These are phyloP conservation scores for Fraxinus paxiana DNA, from an alignment of 305 asterid species.

Conservation along the genomic window DNA sequence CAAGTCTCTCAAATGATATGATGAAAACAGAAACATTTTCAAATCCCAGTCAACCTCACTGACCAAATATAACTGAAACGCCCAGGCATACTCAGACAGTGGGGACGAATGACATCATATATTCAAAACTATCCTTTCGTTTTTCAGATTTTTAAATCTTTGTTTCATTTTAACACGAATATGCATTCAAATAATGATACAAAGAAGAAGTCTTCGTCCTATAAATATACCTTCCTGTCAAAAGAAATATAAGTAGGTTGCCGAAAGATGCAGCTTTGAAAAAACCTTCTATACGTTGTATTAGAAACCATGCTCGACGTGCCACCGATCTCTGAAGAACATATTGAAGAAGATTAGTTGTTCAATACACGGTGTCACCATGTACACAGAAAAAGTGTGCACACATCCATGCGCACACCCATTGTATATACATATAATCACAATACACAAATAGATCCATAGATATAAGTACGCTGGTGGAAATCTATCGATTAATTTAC, in stretches of 20 bases:
- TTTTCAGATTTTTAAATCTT: not conserved
- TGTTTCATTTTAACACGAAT: slow-evolving; percentile 1
- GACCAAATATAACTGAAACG: not conserved
- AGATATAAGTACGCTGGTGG: not conserved
- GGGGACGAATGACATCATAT: not conserved
- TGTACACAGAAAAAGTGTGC: not conserved
- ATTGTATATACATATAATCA: not conserved
- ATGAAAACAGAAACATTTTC: too few species aligned
- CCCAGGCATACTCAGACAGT: not conserved
- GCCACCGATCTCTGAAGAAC: slow-evolving; percentile 65
- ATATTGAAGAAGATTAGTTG: not conserved
- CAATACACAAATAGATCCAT: not conserved
- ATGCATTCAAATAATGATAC: not conserved
- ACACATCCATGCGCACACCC: not conserved
- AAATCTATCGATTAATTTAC: not conserved
- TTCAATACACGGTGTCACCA: not conserved
- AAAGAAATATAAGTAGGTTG: slow-evolving; percentile 79
- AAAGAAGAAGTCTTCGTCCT: not conserved
- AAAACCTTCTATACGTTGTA: slow-evolving; percentile 75
- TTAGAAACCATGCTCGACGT: slow-evolving; percentile 73
- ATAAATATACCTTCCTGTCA: slow-evolving; percentile 68
- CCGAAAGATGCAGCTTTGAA: slow-evolving; percentile 86
- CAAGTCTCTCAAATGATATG: not conserved
- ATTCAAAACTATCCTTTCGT: not conserved
- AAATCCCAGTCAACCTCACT: not conserved